phyloP scores from a whole-genome alignment of 495 filamentous ascomycete species.

The Tuber melanosporum region DNA sequence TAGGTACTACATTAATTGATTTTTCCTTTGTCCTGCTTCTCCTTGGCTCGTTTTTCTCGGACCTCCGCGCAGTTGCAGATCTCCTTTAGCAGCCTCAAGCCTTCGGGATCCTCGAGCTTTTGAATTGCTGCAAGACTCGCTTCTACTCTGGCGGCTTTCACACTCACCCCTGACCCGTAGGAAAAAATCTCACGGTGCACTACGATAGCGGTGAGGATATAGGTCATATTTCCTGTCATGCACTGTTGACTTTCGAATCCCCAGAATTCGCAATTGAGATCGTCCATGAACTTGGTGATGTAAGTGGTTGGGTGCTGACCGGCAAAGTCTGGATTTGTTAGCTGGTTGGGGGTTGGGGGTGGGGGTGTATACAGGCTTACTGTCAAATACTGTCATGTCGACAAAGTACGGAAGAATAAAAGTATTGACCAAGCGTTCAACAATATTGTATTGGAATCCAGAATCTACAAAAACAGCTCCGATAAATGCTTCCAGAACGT shows the following conservation, averaged over 20 bases:
- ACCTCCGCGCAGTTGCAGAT: background rate
- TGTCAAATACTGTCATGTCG: slow-evolving; percentile 72
- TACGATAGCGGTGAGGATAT: slow-evolving; percentile 65
- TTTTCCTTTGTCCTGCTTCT: background rate
- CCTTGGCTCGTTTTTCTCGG: background rate
- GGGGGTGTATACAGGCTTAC: slow-evolving; percentile 7
- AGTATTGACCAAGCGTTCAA: slow-evolving; percentile 68
- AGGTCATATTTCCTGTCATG: slow-evolving; percentile 45
- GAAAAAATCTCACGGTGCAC: slow-evolving; percentile 66
- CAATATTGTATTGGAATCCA: slow-evolving; percentile 63
- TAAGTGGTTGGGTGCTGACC: slow-evolving; percentile 71
- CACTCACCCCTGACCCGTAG: slow-evolving; percentile 55
- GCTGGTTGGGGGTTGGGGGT: background rate
- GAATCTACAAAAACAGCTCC: slow-evolving; percentile 92
- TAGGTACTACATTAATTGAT: background rate
- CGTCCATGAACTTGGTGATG: slow-evolving; percentile 45
- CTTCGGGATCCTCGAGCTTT: slow-evolving; percentile 46
- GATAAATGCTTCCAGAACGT: slow-evolving; percentile 83
- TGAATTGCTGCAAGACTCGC: slow-evolving; percentile 62
- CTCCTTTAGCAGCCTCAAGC: background rate
- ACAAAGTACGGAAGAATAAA: slow-evolving; percentile 72
- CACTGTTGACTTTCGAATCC: slow-evolving; percentile 43
- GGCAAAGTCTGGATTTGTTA: slow-evolving; percentile 47
- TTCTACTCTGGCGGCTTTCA: slow-evolving; percentile 64
- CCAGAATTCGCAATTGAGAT: slow-evolving; percentile 50